These are phyloP conservation scores for Penicillium turbatum DNA, from an alignment of 495 filamentous ascomycete genomes.

Conservation along the genomic window DNA sequence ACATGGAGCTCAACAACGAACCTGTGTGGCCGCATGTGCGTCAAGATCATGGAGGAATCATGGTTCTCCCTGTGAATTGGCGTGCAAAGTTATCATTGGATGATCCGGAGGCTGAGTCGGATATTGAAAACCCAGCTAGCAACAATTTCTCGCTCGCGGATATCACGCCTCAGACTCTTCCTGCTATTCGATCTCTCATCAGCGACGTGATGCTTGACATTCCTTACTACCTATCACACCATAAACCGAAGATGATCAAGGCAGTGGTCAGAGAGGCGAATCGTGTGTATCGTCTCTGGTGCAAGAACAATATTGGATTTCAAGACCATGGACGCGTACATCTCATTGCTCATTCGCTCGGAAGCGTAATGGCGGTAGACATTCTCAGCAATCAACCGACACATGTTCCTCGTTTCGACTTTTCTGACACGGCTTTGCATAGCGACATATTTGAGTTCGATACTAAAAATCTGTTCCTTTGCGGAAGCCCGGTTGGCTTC, in stretches of 20 bases:
- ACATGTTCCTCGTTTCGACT: conserved; percentile 52
- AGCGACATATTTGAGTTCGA: conserved; percentile 80
- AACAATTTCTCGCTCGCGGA: conserved; percentile 78
- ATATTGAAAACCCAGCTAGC: conserved; percentile 43
- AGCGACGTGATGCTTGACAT: conserved; percentile 98
- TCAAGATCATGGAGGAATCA: conserved; percentile 63
- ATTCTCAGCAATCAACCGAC: conserved; percentile 87
- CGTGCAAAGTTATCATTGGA: conserved; percentile 80
- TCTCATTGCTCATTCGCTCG: conserved; percentile 87
- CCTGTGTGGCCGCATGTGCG: conserved; percentile 70
- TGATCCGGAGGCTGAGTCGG: conserved; percentile 56
- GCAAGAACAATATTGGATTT: conserved; percentile 84
- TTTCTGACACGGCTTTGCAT: conserved; percentile 45
- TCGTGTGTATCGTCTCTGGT: conserved; percentile 89
- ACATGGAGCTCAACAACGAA: conserved; percentile 73
- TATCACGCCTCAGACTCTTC: conserved; percentile 87
- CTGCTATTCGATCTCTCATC: conserved; percentile 82
- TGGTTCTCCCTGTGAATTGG: conserved; percentile 86
- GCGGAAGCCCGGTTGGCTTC: conserved; percentile 89
- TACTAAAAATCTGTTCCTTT: conserved; percentile 81
- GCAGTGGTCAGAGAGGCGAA: conserved; percentile 92
- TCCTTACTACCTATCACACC: conserved; percentile 92
- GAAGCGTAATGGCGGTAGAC: conserved; percentile 89
- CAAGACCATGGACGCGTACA: conserved; percentile 78
- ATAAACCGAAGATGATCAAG: conserved; percentile 89